Percentiles rank a stretch among this genome's conserved stretches.
These are phyloP conservation scores for Neofusicoccum parvum DNA, from an alignment of 2,329 filamentous ascomycete genomes.

Conservation along the genomic window DNA sequence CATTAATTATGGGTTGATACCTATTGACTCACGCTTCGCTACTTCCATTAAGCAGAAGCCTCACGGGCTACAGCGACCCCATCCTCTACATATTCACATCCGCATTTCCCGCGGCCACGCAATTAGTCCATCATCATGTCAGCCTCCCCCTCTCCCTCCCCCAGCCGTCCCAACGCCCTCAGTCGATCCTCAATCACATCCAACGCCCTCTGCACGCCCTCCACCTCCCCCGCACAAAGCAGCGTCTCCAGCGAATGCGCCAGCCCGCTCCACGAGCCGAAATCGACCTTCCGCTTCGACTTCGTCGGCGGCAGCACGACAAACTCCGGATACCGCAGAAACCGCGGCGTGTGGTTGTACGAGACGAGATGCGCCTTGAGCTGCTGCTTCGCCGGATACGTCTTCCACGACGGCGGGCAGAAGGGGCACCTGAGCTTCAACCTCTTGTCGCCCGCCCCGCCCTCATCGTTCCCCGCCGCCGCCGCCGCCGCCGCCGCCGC, in stretches of 20 bases:
- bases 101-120: background rate
- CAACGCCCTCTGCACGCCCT: constrained; percentile 19
- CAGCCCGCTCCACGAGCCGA: constrained; percentile 18
- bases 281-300: constrained; percentile 16
- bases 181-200: constrained; percentile 8
- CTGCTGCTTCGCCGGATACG: constrained; percentile 2
- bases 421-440: constrained; percentile 10
- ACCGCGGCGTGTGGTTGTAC: constrained; percentile 20
- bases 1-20: no score
- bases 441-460: background rate
- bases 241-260: constrained; percentile 20
- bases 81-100: background rate
- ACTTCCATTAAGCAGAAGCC: no score
- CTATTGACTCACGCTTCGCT: no score
- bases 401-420: constrained; percentile 4
- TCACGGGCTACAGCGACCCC: no score
- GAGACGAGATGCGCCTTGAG: constrained; percentile 8
- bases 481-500: background rate
- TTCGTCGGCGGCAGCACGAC: constrained; percentile 18
- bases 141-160: background rate
- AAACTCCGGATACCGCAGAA: constrained; percentile 8
- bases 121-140: constrained; percentile 18
- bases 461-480: background rate
- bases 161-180: background rate
- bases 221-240: constrained; percentile 18